phyloP scores from a whole-genome alignment of 345 rosid species.

The Melaleuca alternifolia region DNA sequence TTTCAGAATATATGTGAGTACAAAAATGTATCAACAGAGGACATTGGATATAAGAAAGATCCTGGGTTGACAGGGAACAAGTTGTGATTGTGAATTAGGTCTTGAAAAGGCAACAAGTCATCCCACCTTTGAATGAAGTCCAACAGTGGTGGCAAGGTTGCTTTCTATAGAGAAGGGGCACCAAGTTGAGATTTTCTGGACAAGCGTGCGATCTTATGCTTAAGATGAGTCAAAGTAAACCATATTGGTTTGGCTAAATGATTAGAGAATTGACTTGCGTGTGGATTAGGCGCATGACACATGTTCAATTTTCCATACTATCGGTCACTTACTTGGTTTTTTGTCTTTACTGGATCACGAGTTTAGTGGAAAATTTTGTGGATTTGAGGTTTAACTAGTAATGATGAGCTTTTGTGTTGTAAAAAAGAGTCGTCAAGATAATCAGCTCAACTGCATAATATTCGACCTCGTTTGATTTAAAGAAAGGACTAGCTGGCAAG shows the following conservation, averaged over 20 bases:
- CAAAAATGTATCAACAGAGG: background rate
- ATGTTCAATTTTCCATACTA: background rate
- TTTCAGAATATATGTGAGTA: background rate
- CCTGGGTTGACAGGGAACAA: background rate
- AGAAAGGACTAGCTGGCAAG: too few species aligned
- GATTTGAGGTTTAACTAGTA: background rate
- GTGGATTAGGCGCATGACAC: background rate
- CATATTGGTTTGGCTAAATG: background rate
- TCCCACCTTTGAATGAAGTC: background rate
- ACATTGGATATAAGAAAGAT: background rate
- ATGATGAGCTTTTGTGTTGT: rapidly evolving
- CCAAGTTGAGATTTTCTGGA: background rate
- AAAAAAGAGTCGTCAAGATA: too few species aligned
- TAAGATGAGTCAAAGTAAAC: background rate
- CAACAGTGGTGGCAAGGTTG: background rate
- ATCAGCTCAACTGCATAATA: too few species aligned
- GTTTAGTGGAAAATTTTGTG: background rate
- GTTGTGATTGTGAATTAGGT: background rate
- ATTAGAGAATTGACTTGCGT: background rate
- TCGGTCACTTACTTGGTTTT: rapidly evolving
- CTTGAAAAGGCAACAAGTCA: background rate
- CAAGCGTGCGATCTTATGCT: background rate
- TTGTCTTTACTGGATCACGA: background rate
- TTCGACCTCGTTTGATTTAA: background rate
- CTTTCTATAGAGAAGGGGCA: background rate